Conservation (phyloP, 2,329 filamentous ascomycete species). For the Allantophomopsis lycopodina region DNA sequence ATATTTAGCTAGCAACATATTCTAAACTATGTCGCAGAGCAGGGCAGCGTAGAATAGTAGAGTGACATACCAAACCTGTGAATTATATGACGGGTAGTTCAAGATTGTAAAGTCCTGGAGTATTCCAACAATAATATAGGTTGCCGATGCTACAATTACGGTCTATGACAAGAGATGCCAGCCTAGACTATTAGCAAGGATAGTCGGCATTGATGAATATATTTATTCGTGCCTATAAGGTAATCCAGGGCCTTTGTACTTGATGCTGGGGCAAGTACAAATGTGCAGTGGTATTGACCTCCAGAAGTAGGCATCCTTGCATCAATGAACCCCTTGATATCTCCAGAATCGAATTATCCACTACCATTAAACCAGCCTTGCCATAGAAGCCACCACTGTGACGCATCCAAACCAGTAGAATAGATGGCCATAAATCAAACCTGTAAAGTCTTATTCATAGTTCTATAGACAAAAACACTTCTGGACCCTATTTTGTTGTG, state of each 20-base stretch:
- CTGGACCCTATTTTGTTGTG: constrained; percentile 14
- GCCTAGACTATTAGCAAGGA: constrained; percentile 20
- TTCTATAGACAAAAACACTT: constrained; percentile 1
- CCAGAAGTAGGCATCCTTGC: constrained; percentile 21
- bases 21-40: constrained; percentile 30
- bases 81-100: constrained; percentile 22
- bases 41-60: constrained; percentile 32
- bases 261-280: constrained; percentile 31
- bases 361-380: constrained; percentile 26
- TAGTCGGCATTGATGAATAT: not conserved
- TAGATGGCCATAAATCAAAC: constrained; percentile 35
- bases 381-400: constrained; percentile 23
- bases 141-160: constrained; percentile 18
- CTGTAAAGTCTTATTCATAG: constrained; percentile 34
- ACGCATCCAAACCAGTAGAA: constrained; percentile 26
- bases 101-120: constrained; percentile 29
- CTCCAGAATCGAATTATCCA: not conserved
- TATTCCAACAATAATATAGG: constrained; percentile 30
- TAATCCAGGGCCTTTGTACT: constrained; percentile 34
- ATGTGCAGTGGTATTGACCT: constrained; percentile 47
- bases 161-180: constrained; percentile 38
- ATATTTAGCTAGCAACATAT: constrained; percentile 28
- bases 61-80: constrained; percentile 31
- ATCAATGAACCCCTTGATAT: too few relatives aligned
- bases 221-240: not conserved